Conservation (phyloP, 768 basidiomycete species). For the Exsudoporus frostii region DNA sequence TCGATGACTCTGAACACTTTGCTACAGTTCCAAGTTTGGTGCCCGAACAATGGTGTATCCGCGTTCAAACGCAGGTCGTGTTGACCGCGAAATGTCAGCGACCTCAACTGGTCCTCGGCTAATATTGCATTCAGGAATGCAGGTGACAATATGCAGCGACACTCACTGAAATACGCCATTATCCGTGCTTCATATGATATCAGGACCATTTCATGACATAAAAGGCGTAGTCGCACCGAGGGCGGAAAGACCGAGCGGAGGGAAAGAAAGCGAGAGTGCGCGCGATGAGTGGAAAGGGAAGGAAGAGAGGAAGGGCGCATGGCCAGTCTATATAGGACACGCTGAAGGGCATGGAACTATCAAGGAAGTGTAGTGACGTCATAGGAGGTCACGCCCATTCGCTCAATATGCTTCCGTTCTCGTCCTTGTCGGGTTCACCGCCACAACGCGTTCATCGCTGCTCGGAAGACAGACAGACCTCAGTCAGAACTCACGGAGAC, state of each 20-base stretch:
- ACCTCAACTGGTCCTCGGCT: slow-evolving; percentile 17
- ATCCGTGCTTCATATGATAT: slow-evolving; percentile 9
- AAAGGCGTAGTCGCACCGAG: too few species aligned
- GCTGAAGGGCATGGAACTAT: too few species aligned
- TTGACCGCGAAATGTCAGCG: slow-evolving; percentile 13
- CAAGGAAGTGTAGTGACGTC: too few species aligned
- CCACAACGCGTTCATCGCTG: slow-evolving; percentile 44
- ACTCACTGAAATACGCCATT: slow-evolving; percentile 13
- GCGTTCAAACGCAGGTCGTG: slow-evolving; percentile 9
- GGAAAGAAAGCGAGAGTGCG: too few species aligned
- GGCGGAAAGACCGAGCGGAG: too few species aligned
- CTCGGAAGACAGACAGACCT: slow-evolving; percentile 50
- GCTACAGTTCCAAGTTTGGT: slow-evolving; percentile 6
- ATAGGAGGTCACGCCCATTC: too few species aligned
- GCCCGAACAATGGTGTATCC: slow-evolving; percentile 5
- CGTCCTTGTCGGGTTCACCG: slow-evolving; percentile 64
- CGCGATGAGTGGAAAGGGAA: too few species aligned
- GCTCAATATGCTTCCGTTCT: slow-evolving; percentile 63
- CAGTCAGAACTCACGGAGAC: slow-evolving; percentile 68
- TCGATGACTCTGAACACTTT: not conserved
- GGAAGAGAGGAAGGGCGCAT: too few species aligned
- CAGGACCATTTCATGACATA: too few species aligned
- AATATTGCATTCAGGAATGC: not conserved
- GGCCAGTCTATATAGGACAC: too few species aligned
- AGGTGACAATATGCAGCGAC: not conserved